Evolutionary conservation across 2,329 filamentous ascomycete species (phyloP).

Genomic region (Clarireedia sp.): DNA sequence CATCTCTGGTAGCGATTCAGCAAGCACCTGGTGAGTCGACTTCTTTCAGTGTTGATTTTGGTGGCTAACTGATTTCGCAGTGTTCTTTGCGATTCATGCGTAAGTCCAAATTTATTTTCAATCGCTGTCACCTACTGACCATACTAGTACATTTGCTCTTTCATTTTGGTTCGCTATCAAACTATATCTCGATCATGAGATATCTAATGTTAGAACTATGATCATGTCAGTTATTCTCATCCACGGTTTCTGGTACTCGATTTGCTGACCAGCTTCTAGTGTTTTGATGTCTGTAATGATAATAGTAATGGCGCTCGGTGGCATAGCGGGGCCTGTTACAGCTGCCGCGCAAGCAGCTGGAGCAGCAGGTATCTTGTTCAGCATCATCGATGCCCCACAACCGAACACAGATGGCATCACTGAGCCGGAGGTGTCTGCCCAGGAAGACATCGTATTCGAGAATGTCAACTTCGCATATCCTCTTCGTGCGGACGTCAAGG

Average conservation of each 20-base stretch:
- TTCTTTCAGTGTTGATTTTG: background rate
- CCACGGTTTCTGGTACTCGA: background rate
- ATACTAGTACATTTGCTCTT: conserved; percentile 45
- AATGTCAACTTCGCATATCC: conserved; percentile 69
- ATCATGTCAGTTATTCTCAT: conserved; percentile 39
- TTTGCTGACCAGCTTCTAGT: conserved; percentile 29
- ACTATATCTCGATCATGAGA: conserved; percentile 34
- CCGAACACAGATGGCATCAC: conserved; percentile 35
- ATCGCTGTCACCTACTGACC: background rate
- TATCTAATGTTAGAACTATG: conserved; percentile 44
- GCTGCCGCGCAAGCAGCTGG: conserved; percentile 35
- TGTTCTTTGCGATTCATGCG: conserved; percentile 8
- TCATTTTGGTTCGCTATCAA: conserved; percentile 57
- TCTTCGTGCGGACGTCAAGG: conserved; percentile 52
- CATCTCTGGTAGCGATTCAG: conserved; percentile 33
- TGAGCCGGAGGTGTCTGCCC: conserved; percentile 42
- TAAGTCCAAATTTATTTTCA: background rate
- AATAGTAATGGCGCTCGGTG: conserved; percentile 45
- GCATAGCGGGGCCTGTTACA: conserved; percentile 50
- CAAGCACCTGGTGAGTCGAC: conserved; percentile 35
- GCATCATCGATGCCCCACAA: conserved; percentile 31
- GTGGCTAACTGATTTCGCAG: background rate
- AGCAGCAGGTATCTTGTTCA: conserved; percentile 32
- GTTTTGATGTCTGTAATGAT: conserved; percentile 31
- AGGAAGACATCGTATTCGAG: conserved; percentile 50